phyloP scores from a whole-genome alignment of 768 basidiomycete genomes.

The Mycena metata region DNA sequence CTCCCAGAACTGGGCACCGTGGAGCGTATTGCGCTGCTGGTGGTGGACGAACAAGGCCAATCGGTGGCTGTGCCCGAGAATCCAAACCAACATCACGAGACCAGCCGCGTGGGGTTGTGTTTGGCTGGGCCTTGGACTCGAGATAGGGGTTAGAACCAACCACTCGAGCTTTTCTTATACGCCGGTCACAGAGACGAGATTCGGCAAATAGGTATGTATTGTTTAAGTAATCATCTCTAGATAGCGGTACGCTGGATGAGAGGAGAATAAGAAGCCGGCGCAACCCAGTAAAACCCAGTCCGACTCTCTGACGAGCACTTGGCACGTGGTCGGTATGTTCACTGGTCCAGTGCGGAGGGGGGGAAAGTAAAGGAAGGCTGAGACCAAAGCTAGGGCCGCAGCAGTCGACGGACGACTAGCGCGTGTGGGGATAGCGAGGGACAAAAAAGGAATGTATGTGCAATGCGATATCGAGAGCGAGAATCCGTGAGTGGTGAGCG shows the following conservation, averaged over 20 bases:
- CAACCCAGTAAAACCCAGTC: conserved; percentile 31
- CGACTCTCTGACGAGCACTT: conserved; percentile 15
- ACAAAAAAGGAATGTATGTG: conserved; percentile 2
- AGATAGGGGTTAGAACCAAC: too few relatives aligned
- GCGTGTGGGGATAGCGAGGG: neutral
- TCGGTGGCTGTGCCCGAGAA: conserved; percentile 8
- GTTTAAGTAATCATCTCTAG: neutral
- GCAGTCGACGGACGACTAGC: conserved; percentile 22
- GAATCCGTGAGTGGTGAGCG: conserved; percentile 16
- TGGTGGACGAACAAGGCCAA: conserved; percentile 21
- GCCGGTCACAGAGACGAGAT: too few relatives aligned
- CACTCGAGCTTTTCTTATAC: too few relatives aligned
- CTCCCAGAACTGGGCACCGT: neutral
- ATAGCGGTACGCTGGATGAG: conserved; percentile 1
- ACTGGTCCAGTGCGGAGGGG: conserved; percentile 31
- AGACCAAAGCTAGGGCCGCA: conserved; percentile 12
- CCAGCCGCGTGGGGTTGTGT: conserved; percentile 2
- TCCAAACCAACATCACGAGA: conserved; percentile 13
- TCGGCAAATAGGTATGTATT: too few relatives aligned
- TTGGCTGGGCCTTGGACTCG: neutral
- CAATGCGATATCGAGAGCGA: neutral
- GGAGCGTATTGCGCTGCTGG: neutral
- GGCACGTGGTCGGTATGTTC: conserved; percentile 21
- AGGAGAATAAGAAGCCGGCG: conserved; percentile 17
- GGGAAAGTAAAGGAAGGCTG: conserved; percentile 3